phyloP scores from a whole-genome alignment of 2,329 filamentous ascomycete species.

The Acephala macrosclerotiorum region DNA sequence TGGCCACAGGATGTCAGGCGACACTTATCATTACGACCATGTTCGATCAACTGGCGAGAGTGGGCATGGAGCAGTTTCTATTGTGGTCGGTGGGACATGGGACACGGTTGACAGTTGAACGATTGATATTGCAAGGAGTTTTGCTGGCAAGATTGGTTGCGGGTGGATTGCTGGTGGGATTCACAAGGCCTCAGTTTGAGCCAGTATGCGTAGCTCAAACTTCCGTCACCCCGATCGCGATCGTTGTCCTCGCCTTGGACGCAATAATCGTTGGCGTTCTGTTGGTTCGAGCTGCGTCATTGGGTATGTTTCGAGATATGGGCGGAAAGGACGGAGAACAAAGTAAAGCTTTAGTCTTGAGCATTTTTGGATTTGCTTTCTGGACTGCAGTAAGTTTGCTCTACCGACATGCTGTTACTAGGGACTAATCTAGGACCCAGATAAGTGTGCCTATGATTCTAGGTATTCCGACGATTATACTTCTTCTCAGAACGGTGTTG shows the following conservation, averaged over 20 bases:
- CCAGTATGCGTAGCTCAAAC: constrained; percentile 43
- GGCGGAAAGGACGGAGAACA: constrained; percentile 31
- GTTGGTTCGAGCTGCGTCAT: constrained; percentile 35
- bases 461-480: constrained; percentile 37
- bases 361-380: constrained; percentile 38
- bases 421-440: constrained; percentile 33
- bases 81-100: constrained; percentile 43
- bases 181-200: constrained; percentile 42
- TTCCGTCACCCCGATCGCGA: constrained; percentile 39
- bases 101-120: constrained; percentile 37
- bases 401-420: neutral
- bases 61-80: constrained; percentile 44
- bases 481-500: constrained; percentile 42
- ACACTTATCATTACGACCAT: constrained; percentile 40
- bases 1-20: constrained; percentile 38
- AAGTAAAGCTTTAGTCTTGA: constrained; percentile 38
- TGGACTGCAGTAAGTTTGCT: constrained; percentile 42
- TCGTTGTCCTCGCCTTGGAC: constrained; percentile 42
- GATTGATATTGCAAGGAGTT: constrained; percentile 40
- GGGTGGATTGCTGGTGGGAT: constrained; percentile 41
- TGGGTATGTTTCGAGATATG: constrained; percentile 35
- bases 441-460: constrained; percentile 44
- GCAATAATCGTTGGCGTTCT: constrained; percentile 41
- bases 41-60: constrained; percentile 44
- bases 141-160: constrained; percentile 40